These are phyloP conservation scores for Lipomyces lipofer DNA, from an alignment of 805 yeast species.

Conservation along the genomic window DNA sequence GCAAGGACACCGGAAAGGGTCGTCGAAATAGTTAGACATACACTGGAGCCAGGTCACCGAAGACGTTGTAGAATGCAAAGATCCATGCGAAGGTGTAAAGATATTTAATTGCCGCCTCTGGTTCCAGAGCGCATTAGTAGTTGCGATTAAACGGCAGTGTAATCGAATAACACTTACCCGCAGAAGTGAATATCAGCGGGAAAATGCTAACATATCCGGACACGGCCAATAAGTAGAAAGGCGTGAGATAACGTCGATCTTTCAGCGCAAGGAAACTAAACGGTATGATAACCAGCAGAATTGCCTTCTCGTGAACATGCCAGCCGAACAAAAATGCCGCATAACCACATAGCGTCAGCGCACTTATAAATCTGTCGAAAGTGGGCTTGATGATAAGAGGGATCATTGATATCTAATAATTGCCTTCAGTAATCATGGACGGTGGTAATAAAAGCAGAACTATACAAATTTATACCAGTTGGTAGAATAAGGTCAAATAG, in stretches of 20 bases:
- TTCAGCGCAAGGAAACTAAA: slow-evolving; percentile 68
- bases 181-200: slow-evolving; percentile 79
- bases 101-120: slow-evolving; percentile 73
- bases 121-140: slow-evolving; percentile 61
- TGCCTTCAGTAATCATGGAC: neutral
- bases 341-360: slow-evolving; percentile 84
- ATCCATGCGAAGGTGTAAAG: slow-evolving; percentile 84
- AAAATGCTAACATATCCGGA: slow-evolving; percentile 86
- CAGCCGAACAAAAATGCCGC: slow-evolving; percentile 93
- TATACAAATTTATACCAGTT: slow-evolving; percentile 55
- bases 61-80: slow-evolving; percentile 68
- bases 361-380: slow-evolving; percentile 75
- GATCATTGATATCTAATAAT: slow-evolving; percentile 15
- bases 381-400: slow-evolving; percentile 58
- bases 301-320: slow-evolving; percentile 99
- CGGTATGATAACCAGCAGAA: slow-evolving; percentile 86
- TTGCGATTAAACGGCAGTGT: slow-evolving; percentile 84
- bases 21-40: neutral
- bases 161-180: slow-evolving; percentile 69
- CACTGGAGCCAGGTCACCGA: slow-evolving; percentile 52
- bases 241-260: slow-evolving; percentile 68
- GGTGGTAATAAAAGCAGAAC: neutral
- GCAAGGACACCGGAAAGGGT: too few relatives aligned
- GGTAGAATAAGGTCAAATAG: slow-evolving; percentile 79
- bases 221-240: slow-evolving; percentile 69